Base-by-base conservation (phyloP, 179 eudicot species). In the Amaranthus tricolor region DNA sequence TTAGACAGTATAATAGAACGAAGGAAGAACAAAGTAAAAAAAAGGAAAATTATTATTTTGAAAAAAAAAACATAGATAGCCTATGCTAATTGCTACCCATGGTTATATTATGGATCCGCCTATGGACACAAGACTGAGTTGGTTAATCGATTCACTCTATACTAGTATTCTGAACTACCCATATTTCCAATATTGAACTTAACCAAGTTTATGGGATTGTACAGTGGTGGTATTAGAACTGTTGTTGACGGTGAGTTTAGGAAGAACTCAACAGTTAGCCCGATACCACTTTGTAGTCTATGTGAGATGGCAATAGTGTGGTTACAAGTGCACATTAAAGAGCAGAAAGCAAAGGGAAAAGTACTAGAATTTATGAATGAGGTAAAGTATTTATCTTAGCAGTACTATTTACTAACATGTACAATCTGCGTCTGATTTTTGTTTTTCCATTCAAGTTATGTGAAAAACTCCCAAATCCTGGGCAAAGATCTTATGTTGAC, bases 381-480 rank as follows among this genome's bases (percentile, higher is more conserved):
- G 89, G 89, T 84, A 66, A 50, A 40, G 49, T 69, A 19, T 73
- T 40, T 3, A 31, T 73, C 12, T n/a, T 11, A 15, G 6, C 14
- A 20, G 14, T 14, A 65, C 15, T 14, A 14, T 68, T 72, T 20
- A 4, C 31, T 59, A 47, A 66, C 12, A 53, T 72, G 53, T 73
- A 56, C 49, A 24, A 54, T 64, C 53, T 76, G 67, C 6, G 43
- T 61, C 59, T 75, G 60, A 63, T 49, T 5, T 4, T 31, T 9
- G 52, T 66, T 8, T 60, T 5, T 62, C 2, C 72, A 49, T 53
- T 68, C 20, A 61, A 84, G 87, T 76, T 84, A 16, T 84, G 85
- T 55, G 82, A 82, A 83, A 82, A 72, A 77, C 80, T 84, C 21
- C 85, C 85, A 20, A 84, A 71, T 62, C 83, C 85, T 7, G 80